A percentile compares a stretch with the other conserved stretches of the same genome.
phyloP scores from a whole-genome alignment of 306 rosid genomes.

The Pachyrhizus erosus region DNA sequence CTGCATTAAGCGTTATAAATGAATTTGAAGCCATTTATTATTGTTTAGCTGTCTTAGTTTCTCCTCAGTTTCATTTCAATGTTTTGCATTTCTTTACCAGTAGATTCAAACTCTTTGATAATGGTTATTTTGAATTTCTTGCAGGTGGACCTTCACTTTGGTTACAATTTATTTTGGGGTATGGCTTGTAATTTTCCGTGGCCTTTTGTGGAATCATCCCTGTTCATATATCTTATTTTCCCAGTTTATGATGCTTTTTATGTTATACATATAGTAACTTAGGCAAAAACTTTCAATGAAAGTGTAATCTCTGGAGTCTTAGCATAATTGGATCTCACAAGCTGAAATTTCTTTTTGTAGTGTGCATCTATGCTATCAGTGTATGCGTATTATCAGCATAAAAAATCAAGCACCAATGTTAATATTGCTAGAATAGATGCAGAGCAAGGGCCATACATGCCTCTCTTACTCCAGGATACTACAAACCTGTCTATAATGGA shows the following conservation, averaged over 20 bases:
- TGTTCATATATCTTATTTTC: slow-evolving; percentile 10
- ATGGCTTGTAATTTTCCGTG: slow-evolving; percentile 41
- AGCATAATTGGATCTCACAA: slow-evolving; percentile 11
- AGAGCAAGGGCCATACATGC: slow-evolving; percentile 62
- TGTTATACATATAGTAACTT: background rate
- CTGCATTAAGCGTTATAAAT: background rate
- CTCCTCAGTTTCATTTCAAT: slow-evolving; percentile 22
- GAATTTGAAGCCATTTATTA: background rate
- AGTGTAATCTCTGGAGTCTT: slow-evolving; percentile 10
- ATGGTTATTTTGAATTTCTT: slow-evolving; percentile 47
- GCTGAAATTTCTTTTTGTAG: slow-evolving; percentile 56
- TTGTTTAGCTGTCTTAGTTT: background rate
- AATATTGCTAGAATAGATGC: slow-evolving; percentile 48
- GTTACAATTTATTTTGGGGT: slow-evolving; percentile 83
- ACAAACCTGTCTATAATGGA: slow-evolving; percentile 40
- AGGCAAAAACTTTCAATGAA: background rate
- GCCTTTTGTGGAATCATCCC: slow-evolving; percentile 21
- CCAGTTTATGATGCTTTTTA: slow-evolving; percentile 2
- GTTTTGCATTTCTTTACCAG: slow-evolving; percentile 22
- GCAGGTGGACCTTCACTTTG: slow-evolving; percentile 84
- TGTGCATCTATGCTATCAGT: slow-evolving; percentile 65
- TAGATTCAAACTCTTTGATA: slow-evolving; percentile 5
- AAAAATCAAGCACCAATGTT: slow-evolving; percentile 42
- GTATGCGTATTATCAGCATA: slow-evolving; percentile 65
- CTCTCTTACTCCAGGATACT: slow-evolving; percentile 55